These are phyloP conservation scores for Acacia crassicarpa DNA, from an alignment of 306 rosid species.

Conservation along the genomic window DNA sequence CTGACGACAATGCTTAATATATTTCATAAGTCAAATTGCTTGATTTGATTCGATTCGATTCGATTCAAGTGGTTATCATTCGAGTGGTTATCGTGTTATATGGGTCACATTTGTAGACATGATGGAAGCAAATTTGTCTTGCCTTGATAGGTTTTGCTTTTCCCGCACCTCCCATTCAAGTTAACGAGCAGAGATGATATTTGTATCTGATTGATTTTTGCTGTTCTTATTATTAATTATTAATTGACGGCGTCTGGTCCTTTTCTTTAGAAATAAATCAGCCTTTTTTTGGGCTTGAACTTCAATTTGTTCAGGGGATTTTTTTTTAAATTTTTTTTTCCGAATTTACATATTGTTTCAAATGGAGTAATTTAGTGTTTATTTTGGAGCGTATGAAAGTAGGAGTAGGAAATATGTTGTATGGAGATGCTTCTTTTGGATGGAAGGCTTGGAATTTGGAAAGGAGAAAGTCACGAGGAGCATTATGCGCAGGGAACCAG, in stretches of 20 bases:
- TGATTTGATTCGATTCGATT: too few species aligned
- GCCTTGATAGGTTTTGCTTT: background rate
- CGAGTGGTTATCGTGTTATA: background rate
- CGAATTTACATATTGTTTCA: background rate
- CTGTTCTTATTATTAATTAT: background rate
- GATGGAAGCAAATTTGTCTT: background rate
- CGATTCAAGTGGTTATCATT: too few species aligned
- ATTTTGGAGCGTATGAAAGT: background rate
- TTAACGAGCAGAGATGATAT: background rate
- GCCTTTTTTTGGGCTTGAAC: background rate
- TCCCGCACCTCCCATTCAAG: background rate
- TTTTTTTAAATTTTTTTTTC: background rate
- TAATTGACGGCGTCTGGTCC: background rate
- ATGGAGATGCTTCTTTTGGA: background rate
- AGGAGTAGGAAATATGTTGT: background rate
- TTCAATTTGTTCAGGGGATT: background rate
- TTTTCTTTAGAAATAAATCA: background rate
- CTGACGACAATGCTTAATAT: background rate
- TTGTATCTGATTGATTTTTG: background rate
- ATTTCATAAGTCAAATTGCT: too few species aligned
- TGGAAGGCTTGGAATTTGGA: background rate
- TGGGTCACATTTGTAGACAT: background rate
- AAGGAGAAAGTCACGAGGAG: background rate
- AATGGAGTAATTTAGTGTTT: background rate
- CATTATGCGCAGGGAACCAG: background rate